Evolutionary conservation across 2,329 filamentous ascomycete species (phyloP).

Genomic region (Verticillium dahliae): DNA sequence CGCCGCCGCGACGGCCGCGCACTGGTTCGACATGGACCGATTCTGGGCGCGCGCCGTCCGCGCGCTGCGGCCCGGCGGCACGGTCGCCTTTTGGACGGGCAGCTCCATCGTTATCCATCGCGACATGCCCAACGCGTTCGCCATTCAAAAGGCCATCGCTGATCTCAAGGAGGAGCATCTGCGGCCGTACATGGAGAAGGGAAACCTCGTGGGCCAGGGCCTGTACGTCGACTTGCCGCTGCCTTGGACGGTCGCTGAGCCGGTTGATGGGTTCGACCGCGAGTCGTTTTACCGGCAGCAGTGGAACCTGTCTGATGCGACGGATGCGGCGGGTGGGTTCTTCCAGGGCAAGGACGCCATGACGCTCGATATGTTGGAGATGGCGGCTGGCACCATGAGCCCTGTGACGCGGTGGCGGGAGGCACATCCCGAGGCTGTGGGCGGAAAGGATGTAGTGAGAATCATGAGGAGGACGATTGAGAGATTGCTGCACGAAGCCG

Average conservation of each 20-base stretch:
- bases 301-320: constrained; percentile 27
- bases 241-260: constrained; percentile 37
- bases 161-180: constrained; percentile 28
- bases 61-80: constrained; percentile 45
- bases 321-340: constrained; percentile 17
- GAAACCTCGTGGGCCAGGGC: constrained; percentile 32
- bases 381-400: constrained; percentile 28
- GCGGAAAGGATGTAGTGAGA: constrained; percentile 29
- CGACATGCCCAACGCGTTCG: constrained; percentile 28
- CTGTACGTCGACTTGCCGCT: constrained; percentile 36
- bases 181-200: constrained; percentile 26
- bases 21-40: constrained; percentile 49
- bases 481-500: constrained; percentile 21
- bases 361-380: constrained; percentile 27
- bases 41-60: constrained; percentile 42
- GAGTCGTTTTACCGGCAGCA: constrained; percentile 30
- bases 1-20: constrained; percentile 41
- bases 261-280: constrained; percentile 30
- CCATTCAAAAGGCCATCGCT: constrained; percentile 33
- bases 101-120: constrained; percentile 20
- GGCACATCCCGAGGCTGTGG: constrained; percentile 30
- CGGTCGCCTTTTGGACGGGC: constrained; percentile 43
- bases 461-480: constrained; percentile 19
- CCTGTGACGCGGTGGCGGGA: constrained; percentile 35
- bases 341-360: constrained; percentile 13